phyloP scores from a whole-genome alignment of 2,329 filamentous ascomycete species.

The Colletotrichum australisinense region DNA sequence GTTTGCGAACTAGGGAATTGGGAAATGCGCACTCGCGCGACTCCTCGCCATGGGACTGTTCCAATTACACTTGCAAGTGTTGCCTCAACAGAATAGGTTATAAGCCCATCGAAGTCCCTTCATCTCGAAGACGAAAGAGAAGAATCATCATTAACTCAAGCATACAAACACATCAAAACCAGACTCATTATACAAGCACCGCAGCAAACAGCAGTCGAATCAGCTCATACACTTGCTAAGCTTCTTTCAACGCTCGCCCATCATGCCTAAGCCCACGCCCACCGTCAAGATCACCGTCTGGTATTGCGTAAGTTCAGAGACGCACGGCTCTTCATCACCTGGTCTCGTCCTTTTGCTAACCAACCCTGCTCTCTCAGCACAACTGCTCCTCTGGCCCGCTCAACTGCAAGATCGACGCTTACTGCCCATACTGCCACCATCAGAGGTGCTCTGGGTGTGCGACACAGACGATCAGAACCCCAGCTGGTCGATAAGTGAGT shows the following conservation, averaged over 20 bases:
- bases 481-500: background rate
- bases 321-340: background rate
- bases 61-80: background rate
- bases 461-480: background rate
- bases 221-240: background rate
- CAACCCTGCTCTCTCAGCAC: background rate
- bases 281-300: background rate
- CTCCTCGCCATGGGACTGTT: background rate
- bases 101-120: background rate
- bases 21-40: constrained; percentile 1
- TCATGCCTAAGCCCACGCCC: background rate
- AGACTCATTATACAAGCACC: no score
- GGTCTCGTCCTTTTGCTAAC: background rate
- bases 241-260: background rate
- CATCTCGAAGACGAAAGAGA: background rate
- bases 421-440: background rate
- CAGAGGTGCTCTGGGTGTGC: background rate
- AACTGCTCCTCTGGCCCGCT: background rate
- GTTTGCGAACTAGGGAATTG: background rate
- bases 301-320: background rate
- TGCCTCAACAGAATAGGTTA: background rate
- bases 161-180: background rate
- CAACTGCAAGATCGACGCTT: background rate
- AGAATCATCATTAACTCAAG: background rate
- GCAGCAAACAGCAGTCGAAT: background rate